Conservation (phyloP, 352 stramenopile species). For the Pythium aquatile region DNA sequence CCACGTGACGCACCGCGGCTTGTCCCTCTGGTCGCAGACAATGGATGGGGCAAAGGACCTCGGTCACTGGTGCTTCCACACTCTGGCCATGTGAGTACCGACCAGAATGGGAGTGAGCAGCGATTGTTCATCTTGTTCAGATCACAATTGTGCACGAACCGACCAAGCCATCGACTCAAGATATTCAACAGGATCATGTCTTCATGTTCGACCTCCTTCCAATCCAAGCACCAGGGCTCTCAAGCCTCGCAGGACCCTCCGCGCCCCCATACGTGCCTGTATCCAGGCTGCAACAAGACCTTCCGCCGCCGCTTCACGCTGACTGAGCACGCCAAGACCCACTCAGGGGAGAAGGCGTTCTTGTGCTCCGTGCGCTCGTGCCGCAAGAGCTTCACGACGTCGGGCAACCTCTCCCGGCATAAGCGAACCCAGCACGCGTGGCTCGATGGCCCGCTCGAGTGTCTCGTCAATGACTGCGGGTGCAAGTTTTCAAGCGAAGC, state of each 20-base stretch:
- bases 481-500: slow-evolving; percentile 16
- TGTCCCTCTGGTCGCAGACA: background rate
- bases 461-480: slow-evolving; percentile 6
- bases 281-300: slow-evolving; percentile 32
- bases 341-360: slow-evolving; percentile 72
- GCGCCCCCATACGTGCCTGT: slow-evolving; percentile 32
- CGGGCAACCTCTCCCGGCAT: slow-evolving; percentile 60
- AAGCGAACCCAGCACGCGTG: slow-evolving; percentile 40
- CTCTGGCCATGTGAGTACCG: no score
- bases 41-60: no score
- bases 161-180: background rate
- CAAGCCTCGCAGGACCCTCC: background rate
- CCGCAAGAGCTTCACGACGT: slow-evolving; percentile 67
- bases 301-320: slow-evolving; percentile 44
- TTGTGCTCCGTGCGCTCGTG: slow-evolving; percentile 48
- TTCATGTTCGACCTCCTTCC: no score
- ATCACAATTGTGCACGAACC: background rate
- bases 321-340: slow-evolving; percentile 75
- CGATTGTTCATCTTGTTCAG: background rate
- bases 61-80: no score
- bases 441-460: slow-evolving; percentile 21
- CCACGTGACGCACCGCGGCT: background rate
- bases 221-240: background rate
- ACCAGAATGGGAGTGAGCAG: background rate
- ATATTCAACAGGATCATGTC: no score